Evolutionary conservation across 2,329 filamentous ascomycete species (phyloP).

Genomic region (Coniochaeta ligniaria): DNA sequence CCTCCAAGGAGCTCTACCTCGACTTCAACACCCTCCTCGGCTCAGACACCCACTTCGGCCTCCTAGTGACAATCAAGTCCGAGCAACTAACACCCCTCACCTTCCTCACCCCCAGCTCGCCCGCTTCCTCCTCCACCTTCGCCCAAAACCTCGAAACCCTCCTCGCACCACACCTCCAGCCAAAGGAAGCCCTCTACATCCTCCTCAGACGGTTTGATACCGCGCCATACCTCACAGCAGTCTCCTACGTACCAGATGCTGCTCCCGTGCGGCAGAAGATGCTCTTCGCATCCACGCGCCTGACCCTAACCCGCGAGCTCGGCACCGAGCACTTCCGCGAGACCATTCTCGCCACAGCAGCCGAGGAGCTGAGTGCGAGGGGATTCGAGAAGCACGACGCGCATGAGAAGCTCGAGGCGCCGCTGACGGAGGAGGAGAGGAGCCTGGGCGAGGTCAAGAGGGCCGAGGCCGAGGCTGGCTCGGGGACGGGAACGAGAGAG

Average conservation of each 20-base stretch:
- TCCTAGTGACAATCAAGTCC: conserved; percentile 62
- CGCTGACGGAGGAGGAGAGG: conserved; percentile 72
- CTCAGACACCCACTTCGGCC: conserved; percentile 55
- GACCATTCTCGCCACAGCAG: conserved; percentile 63
- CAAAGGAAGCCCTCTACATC: conserved; percentile 64
- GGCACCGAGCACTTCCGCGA: conserved; percentile 74
- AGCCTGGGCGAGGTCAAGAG: conserved; percentile 65
- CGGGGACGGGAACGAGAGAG: conserved; percentile 54
- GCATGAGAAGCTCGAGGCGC: conserved; percentile 57
- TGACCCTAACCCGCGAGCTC: conserved; percentile 69
- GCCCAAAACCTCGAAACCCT: conserved; percentile 50
- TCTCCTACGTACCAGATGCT: conserved; percentile 73
- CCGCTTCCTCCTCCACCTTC: conserved; percentile 48
- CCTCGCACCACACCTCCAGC: conserved; percentile 56
- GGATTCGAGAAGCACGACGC: conserved; percentile 69
- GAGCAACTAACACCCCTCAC: conserved; percentile 60
- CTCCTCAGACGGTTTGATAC: conserved; percentile 62
- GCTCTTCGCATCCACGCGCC: conserved; percentile 71
- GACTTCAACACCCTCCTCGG: conserved; percentile 65
- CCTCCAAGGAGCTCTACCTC: conserved; percentile 68
- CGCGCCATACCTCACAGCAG: conserved; percentile 53
- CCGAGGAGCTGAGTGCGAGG: conserved; percentile 59
- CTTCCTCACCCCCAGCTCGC: conserved; percentile 44
- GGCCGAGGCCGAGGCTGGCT: conserved; percentile 66
- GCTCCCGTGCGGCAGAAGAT: conserved; percentile 81